Conservation (phyloP, 148 eudicot species). For the Pouteria glomerata region DNA sequence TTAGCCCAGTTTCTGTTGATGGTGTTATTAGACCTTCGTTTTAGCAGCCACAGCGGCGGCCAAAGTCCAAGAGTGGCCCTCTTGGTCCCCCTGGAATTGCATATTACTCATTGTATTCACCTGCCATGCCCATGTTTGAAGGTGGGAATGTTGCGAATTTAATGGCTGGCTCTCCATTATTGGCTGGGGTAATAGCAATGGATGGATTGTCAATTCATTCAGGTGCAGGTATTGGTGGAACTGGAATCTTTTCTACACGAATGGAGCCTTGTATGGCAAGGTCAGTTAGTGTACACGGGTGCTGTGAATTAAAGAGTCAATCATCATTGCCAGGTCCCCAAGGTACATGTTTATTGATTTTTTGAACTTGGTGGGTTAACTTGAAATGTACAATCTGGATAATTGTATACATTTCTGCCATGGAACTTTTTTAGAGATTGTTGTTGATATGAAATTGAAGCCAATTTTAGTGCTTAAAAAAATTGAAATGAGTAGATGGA, state of each 20-base stretch:
- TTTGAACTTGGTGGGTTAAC: background rate
- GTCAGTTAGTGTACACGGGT: conserved; percentile 81
- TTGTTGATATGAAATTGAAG: background rate
- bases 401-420: background rate
- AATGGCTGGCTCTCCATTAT: conserved; percentile 57
- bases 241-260: conserved; percentile 25
- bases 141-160: conserved; percentile 39
- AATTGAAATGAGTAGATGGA: background rate
- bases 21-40: conserved; percentile 41
- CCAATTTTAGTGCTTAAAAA: conserved; percentile 1
- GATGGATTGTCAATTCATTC: conserved; percentile 45
- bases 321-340: conserved; percentile 35
- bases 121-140: conserved; percentile 50
- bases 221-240: conserved; percentile 19
- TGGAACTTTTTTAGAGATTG: background rate
- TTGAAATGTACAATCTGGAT: background rate
- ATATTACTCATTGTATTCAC: conserved; percentile 61
- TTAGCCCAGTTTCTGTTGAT: conserved; percentile 72
- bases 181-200: conserved; percentile 46
- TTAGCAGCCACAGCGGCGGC: conserved; percentile 57
- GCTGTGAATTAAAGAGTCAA: conserved; percentile 58
- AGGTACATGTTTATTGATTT: conserved; percentile 40
- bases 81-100: conserved; percentile 77
- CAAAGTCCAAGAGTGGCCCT: conserved; percentile 93
- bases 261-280: conserved; percentile 73